phyloP scores from a whole-genome alignment of 1,284 basidiomycete genomes.

The Rhodotorula sp. region DNA sequence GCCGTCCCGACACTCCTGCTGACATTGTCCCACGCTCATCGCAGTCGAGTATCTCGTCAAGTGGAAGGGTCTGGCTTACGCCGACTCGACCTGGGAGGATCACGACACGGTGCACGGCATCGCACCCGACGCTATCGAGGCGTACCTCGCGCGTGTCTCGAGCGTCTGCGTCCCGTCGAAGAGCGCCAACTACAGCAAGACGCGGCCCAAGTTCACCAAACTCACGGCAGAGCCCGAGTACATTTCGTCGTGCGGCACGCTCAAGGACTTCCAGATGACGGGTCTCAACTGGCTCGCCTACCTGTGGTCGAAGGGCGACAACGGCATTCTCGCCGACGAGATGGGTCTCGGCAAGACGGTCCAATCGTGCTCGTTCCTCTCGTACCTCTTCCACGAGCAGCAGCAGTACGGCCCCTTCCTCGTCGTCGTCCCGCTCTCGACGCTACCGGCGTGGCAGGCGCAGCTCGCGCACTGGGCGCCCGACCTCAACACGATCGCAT shows the following conservation, averaged over 20 bases:
- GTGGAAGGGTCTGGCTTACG: constrained; percentile 93
- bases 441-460: constrained; percentile 96
- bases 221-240: constrained; percentile 90
- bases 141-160: constrained; percentile 74
- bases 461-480: constrained; percentile 96
- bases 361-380: constrained; percentile 93
- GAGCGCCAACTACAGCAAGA: constrained; percentile 69
- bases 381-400: constrained; percentile 90
- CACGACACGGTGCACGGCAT: constrained; percentile 52
- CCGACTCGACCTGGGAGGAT: constrained; percentile 94
- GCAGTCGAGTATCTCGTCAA: constrained; percentile 90
- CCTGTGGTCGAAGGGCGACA: constrained; percentile 90
- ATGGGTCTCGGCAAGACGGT: constrained; percentile 99
- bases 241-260: constrained; percentile 70
- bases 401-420: constrained; percentile 96
- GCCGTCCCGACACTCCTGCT: neutral
- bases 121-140: constrained; percentile 69
- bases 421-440: constrained; percentile 96
- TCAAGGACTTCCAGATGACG: constrained; percentile 98
- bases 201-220: constrained; percentile 79
- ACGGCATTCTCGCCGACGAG: constrained; percentile 97
- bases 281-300: constrained; percentile 98
- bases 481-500: constrained; percentile 94
- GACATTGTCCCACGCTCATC: neutral
- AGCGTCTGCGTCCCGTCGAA: constrained; percentile 84